Percentiles rank a stretch among this genome's conserved stretches.
These are phyloP conservation scores for Spathaspora passalidarum DNA, from an alignment of 805 yeast genomes.

Conservation along the genomic window DNA sequence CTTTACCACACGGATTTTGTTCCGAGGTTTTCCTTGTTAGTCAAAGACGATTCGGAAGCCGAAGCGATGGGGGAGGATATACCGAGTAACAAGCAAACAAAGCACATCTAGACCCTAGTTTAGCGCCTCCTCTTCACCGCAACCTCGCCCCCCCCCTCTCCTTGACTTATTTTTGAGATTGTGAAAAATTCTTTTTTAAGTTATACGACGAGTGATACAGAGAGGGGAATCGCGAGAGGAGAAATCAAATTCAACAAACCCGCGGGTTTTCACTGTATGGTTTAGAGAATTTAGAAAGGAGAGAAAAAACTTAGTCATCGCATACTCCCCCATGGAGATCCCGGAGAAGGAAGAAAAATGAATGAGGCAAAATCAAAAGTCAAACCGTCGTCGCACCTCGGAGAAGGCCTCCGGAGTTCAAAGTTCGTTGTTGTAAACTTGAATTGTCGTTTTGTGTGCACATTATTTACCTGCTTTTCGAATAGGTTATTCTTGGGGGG, in stretches of 20 bases:
- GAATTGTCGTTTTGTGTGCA: neutral
- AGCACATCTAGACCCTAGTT: no score
- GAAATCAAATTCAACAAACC: neutral
- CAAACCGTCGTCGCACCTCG: neutral
- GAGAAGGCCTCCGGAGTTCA: neutral
- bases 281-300: no score
- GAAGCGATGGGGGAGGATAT: neutral
- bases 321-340: neutral
- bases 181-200: neutral
- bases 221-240: neutral
- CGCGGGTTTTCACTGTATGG: no score
- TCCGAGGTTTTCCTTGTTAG: constrained; percentile 5
- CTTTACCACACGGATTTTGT: neutral
- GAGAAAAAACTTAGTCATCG: neutral
- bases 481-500: neutral
- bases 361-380: neutral
- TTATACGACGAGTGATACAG: neutral
- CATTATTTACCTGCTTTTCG: neutral
- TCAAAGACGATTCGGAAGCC: neutral
- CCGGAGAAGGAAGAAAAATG: neutral
- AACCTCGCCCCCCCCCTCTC: neutral
- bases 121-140: no score
- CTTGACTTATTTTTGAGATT: neutral
- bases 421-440: neutral
- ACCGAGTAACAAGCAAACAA: neutral